Evolutionary conservation across 2,329 filamentous ascomycete genomes (phyloP).

Genomic region (Calonectria leucothoes): DNA sequence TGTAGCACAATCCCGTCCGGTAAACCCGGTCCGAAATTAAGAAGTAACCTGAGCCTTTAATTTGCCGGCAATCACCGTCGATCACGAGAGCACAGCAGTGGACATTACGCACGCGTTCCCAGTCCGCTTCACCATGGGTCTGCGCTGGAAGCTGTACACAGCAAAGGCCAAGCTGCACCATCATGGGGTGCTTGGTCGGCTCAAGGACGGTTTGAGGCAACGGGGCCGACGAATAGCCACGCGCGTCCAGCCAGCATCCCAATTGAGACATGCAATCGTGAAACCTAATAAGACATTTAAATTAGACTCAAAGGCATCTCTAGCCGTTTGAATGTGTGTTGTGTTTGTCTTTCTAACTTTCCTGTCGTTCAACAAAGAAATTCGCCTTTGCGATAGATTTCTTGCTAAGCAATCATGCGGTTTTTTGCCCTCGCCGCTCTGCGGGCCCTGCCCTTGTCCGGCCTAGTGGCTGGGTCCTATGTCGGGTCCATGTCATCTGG

Average conservation of each 20-base stretch:
- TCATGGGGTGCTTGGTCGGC: neutral
- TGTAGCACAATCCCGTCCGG: neutral
- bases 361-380: neutral
- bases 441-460: neutral
- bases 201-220: neutral
- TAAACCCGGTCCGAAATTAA: slow-evolving; percentile 8
- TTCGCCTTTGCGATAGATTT: neutral
- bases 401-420: neutral
- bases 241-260: neutral
- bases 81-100: neutral
- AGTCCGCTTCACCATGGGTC: neutral
- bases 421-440: neutral
- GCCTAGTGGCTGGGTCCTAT: neutral
- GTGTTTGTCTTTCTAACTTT: too few species aligned
- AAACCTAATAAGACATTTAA: slow-evolving; percentile 8
- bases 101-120: neutral
- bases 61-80: neutral
- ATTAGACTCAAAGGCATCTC: neutral
- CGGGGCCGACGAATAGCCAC: neutral
- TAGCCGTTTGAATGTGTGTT: neutral
- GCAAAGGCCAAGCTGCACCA: neutral
- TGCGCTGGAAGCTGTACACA: neutral
- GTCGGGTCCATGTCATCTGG: slow-evolving; percentile 19
- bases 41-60: neutral
- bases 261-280: neutral